phyloP scores from a whole-genome alignment of 768 basidiomycete genomes.

The Rhizopogon sp. region DNA sequence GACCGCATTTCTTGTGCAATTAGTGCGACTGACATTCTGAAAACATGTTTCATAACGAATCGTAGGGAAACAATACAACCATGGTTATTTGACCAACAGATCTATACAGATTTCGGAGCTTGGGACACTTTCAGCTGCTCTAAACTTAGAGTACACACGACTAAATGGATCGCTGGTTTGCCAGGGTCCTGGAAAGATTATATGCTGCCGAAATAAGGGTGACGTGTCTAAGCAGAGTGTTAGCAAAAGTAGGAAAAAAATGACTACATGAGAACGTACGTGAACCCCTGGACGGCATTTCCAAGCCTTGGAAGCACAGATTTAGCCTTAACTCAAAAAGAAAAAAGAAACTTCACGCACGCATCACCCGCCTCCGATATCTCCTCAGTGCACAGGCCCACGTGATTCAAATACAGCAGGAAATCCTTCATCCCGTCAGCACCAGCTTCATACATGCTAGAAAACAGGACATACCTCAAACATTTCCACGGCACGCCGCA shows the following conservation, averaged over 20 bases:
- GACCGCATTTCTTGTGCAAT: too few species aligned
- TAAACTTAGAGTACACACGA: neutral
- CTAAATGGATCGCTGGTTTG: neutral
- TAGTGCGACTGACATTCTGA: too few species aligned
- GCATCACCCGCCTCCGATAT: slow-evolving; percentile 83
- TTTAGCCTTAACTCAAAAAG: neutral
- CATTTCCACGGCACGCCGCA: slow-evolving; percentile 74
- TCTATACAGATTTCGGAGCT: neutral
- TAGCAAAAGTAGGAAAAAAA: neutral
- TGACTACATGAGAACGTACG: slow-evolving; percentile 43
- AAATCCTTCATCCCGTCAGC: slow-evolving; percentile 48
- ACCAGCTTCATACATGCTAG: neutral
- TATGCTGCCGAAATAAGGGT: slow-evolving; percentile 83
- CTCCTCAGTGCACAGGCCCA: slow-evolving; percentile 82
- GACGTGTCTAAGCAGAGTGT: slow-evolving; percentile 51
- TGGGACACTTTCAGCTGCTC: neutral
- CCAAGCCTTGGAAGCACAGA: slow-evolving; percentile 48
- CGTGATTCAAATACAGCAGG: slow-evolving; percentile 79
- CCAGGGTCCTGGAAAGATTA: slow-evolving; percentile 66
- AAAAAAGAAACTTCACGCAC: slow-evolving; percentile 34
- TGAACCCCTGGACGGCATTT: slow-evolving; percentile 88
- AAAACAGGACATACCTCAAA: slow-evolving; percentile 63
- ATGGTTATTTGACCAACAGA: neutral
- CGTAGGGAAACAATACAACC: too few species aligned
- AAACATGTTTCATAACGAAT: too few species aligned